Conservation (phyloP, 2,329 filamentous ascomycete genomes). For the Biscogniauxia mediterranea region DNA sequence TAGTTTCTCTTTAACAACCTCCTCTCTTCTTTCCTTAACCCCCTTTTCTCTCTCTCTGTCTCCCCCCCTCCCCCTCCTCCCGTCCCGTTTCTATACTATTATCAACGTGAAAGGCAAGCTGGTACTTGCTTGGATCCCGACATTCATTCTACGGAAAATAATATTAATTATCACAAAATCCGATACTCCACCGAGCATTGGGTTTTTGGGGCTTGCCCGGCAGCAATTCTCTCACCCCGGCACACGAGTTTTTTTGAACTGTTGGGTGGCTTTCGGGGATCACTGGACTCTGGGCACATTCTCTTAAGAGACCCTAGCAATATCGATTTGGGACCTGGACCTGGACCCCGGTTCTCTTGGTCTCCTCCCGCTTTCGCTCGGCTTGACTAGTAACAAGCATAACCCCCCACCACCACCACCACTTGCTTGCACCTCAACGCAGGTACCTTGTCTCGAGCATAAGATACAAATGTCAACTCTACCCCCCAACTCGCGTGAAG, state of each 20-base stretch:
- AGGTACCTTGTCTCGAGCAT: conserved; percentile 40
- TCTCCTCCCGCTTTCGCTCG: conserved; percentile 44
- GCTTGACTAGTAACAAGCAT: conserved; percentile 34
- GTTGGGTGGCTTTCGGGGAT: conserved; percentile 33
- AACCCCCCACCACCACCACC: conserved; percentile 21
- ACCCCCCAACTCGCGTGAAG: conserved; percentile 59
- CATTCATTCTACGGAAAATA: conserved; percentile 47
- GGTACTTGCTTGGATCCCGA: conserved; percentile 57
- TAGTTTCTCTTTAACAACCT: conserved; percentile 40
- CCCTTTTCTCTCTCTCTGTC: conserved; percentile 37
- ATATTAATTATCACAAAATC: conserved; percentile 38
- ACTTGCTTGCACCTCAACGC: conserved; percentile 37
- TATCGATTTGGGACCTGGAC: conserved; percentile 35
- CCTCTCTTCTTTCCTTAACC: conserved; percentile 35
- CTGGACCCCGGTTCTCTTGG: conserved; percentile 33
- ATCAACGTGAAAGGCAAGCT: conserved; percentile 51
- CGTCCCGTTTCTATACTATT: conserved; percentile 31
- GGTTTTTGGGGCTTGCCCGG: conserved; percentile 21
- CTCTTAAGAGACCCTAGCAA: conserved; percentile 30
- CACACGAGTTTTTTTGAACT: conserved; percentile 26
- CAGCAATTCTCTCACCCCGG: conserved; percentile 25
- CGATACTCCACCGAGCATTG: conserved; percentile 20
- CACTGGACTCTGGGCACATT: conserved; percentile 34
- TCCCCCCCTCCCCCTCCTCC: conserved; percentile 33
- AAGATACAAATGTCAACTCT: conserved; percentile 64